Conservation (phyloP, 2,329 filamentous ascomycete genomes). For the Ceratocystis albifundus region DNA sequence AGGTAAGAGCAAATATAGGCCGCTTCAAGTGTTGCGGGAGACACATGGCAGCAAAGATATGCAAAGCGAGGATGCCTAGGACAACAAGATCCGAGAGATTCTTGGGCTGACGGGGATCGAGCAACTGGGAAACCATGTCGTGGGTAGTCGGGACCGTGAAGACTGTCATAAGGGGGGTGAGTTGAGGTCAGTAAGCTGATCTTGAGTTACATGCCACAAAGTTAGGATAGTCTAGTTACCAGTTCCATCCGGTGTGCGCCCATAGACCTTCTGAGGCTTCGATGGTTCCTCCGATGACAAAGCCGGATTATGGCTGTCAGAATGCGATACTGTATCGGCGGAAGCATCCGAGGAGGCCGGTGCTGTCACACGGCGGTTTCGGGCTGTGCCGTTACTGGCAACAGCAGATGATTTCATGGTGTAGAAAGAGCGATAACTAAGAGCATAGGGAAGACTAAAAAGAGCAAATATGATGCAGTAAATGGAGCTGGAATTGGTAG, state of each 20-base stretch:
- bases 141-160: slow-evolving; percentile 93
- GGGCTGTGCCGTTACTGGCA: slow-evolving; percentile 10
- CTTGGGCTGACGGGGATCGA: slow-evolving; percentile 90
- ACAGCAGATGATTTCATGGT: slow-evolving; percentile 23
- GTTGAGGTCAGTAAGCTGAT: not conserved
- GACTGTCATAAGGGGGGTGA: slow-evolving; percentile 42
- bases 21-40: slow-evolving; percentile 59
- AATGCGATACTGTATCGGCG: not conserved
- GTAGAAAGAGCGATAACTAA: not conserved
- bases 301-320: not conserved
- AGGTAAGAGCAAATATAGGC: slow-evolving; percentile 69
- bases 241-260: slow-evolving; percentile 79
- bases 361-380: slow-evolving; percentile 19
- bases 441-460: not conserved
- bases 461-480: not conserved
- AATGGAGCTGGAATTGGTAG: not conserved
- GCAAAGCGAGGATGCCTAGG: slow-evolving; percentile 61
- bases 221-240: slow-evolving; percentile 46
- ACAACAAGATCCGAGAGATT: slow-evolving; percentile 79
- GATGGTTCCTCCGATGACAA: not conserved
- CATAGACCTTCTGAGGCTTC: slow-evolving; percentile 58
- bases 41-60: slow-evolving; percentile 61
- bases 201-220: not conserved
- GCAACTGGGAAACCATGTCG: slow-evolving; percentile 96
- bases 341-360: slow-evolving; percentile 18